phyloP scores from a whole-genome alignment of 1,284 basidiomycete genomes.

The Apiotrichum veenhuisii region DNA sequence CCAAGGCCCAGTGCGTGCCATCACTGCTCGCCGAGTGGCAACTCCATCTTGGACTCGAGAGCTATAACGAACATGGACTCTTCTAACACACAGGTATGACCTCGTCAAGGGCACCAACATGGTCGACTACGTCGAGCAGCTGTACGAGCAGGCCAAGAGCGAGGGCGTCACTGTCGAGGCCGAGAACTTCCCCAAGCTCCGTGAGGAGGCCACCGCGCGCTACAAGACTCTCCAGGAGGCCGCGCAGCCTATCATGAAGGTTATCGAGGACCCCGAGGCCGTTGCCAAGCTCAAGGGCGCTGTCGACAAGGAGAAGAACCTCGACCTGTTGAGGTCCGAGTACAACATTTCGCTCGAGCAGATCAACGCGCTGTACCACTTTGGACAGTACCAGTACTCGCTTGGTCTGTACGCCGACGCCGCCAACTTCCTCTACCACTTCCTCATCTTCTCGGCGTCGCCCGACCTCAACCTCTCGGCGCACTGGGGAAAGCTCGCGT shows the following conservation, averaged over 20 bases:
- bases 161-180: conserved; percentile 20
- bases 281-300: conserved; percentile 65
- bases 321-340: conserved; percentile 89
- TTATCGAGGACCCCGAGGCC: conserved; percentile 95
- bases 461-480: conserved; percentile 86
- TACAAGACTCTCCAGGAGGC: conserved; percentile 81
- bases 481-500: conserved; percentile 97
- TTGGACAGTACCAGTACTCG: conserved; percentile 96
- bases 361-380: conserved; percentile 94
- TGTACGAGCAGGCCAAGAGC: conserved; percentile 69
- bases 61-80: neutral
- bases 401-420: conserved; percentile 95
- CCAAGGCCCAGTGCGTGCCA: conserved; percentile 48
- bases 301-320: conserved; percentile 92
- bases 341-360: conserved; percentile 88
- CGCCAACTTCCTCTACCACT: conserved; percentile 97
- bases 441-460: conserved; percentile 93
- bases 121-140: conserved; percentile 79
- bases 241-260: conserved; percentile 86
- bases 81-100: conserved; percentile 62
- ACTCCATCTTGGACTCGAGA: neutral
- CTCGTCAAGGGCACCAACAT: conserved; percentile 95
- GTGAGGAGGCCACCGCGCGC: conserved; percentile 73
- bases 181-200: conserved; percentile 70
- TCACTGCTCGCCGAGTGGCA: neutral